These are phyloP conservation scores for Botrytis byssoidea DNA, from an alignment of 2,329 filamentous ascomycete species.

Conservation along the genomic window DNA sequence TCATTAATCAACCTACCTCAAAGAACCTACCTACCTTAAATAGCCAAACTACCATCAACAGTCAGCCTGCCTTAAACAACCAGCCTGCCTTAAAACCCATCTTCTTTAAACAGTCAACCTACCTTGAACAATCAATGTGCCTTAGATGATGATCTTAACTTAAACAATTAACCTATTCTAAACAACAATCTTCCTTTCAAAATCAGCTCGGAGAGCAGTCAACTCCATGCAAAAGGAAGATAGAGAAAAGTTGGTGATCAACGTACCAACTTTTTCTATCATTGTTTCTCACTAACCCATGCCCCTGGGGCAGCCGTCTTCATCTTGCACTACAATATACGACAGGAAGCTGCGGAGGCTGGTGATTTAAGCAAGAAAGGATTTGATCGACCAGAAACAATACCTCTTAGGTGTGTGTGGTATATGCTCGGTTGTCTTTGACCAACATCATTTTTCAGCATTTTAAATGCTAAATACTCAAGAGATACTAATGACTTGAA, in stretches of 20 bases:
- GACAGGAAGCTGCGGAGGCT: background rate
- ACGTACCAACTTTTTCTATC: background rate
- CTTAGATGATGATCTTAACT: too few relatives aligned
- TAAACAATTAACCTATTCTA: too few relatives aligned
- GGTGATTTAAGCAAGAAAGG: background rate
- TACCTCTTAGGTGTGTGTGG: background rate
- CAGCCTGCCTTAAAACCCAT: too few relatives aligned
- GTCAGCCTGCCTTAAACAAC: background rate
- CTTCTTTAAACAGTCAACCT: too few relatives aligned
- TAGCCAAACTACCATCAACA: too few relatives aligned
- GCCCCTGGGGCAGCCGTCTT: accelerated
- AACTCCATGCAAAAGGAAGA: background rate
- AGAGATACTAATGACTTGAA: too few relatives aligned
- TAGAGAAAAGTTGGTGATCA: background rate
- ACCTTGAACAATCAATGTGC: too few relatives aligned
- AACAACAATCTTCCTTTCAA: background rate
- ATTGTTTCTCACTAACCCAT: background rate
- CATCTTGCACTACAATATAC: too few relatives aligned
- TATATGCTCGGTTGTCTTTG: background rate
- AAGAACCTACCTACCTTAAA: too few relatives aligned
- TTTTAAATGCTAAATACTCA: background rate
- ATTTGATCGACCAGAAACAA: background rate
- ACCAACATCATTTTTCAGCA: background rate
- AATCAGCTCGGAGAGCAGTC: background rate
- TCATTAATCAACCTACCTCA: too few relatives aligned